phyloP scores from a whole-genome alignment of 129 eudicot genomes.

The Chrysanthemum lavandulifolium region DNA sequence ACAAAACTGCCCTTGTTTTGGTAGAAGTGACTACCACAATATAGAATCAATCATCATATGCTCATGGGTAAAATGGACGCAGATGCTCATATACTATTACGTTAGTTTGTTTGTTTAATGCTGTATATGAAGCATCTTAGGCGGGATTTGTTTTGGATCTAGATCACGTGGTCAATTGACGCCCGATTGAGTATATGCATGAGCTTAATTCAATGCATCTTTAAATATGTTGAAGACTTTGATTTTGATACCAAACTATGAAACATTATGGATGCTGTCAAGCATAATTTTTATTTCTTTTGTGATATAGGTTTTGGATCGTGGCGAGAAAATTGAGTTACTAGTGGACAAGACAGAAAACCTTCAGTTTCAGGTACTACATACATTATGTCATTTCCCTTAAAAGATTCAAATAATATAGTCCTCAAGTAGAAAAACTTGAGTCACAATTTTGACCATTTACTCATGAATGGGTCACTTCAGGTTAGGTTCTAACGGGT shows the following conservation, averaged over 20 bases:
- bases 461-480: background rate
- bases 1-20: background rate
- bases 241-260: no score
- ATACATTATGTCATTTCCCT: background rate
- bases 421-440: background rate
- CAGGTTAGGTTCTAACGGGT: background rate
- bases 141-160: no score
- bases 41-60: no score
- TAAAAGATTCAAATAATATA: background rate
- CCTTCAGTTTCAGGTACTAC: conserved; percentile 77
- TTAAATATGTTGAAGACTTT: no score
- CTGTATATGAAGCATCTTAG: no score
- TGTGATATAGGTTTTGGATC: conserved; percentile 67
- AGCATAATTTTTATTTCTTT: background rate
- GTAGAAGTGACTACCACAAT: no score
- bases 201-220: no score
- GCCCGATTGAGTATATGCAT: no score
- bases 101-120: no score
- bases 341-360: conserved; percentile 81
- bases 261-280: background rate
- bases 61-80: no score
- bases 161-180: no score
- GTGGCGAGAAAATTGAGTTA: conserved; percentile 79
- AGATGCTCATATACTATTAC: no score
- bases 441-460: background rate